A percentile compares a stretch with the other conserved stretches of the same genome.
phyloP scores from a whole-genome alignment of 208 protist species.

The Wallacemonas rigidus region DNA sequence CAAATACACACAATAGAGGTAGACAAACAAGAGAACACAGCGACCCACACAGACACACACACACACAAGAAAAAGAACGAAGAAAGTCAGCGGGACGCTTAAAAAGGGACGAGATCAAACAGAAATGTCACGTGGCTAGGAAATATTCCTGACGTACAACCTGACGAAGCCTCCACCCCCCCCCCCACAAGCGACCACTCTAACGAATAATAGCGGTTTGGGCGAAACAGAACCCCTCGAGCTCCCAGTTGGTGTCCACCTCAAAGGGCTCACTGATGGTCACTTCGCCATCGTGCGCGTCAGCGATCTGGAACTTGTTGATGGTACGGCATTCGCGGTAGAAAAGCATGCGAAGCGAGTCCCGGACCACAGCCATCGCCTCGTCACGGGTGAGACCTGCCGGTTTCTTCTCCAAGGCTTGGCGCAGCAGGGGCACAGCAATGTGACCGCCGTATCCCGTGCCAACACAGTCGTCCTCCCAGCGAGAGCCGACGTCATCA shows the following conservation, averaged over 20 bases:
- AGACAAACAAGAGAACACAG: too few species aligned
- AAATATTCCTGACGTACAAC: too few species aligned
- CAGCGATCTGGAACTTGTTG: slow-evolving; percentile 94
- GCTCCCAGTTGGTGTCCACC: slow-evolving; percentile 94
- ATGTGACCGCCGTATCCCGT: slow-evolving; percentile 97
- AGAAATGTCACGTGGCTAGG: too few species aligned
- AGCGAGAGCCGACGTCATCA: slow-evolving; percentile 95
- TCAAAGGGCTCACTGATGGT: slow-evolving; percentile 90
- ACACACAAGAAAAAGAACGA: too few species aligned
- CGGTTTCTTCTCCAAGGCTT: slow-evolving; percentile 76
- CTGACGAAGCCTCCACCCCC: too few species aligned
- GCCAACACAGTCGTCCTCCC: slow-evolving; percentile 91
- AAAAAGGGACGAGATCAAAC: too few species aligned
- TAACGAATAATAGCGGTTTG: slow-evolving; percentile 89
- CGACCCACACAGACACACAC: too few species aligned
- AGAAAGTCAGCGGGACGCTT: too few species aligned
- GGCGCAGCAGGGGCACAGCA: slow-evolving; percentile 93
- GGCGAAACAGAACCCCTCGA: slow-evolving; percentile 84
- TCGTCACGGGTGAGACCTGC: slow-evolving; percentile 84
- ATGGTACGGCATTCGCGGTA: slow-evolving; percentile 97
- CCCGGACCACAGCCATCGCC: slow-evolving; percentile 84
- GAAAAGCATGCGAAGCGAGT: slow-evolving; percentile 95
- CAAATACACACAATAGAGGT: too few species aligned
- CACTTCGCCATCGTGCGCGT: slow-evolving; percentile 69
- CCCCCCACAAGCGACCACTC: neutral